A percentile compares a stretch with the other conserved stretches of the same genome.
phyloP scores from a whole-genome alignment of 2,329 filamentous ascomycete species.

The Aspergillus awamori region DNA sequence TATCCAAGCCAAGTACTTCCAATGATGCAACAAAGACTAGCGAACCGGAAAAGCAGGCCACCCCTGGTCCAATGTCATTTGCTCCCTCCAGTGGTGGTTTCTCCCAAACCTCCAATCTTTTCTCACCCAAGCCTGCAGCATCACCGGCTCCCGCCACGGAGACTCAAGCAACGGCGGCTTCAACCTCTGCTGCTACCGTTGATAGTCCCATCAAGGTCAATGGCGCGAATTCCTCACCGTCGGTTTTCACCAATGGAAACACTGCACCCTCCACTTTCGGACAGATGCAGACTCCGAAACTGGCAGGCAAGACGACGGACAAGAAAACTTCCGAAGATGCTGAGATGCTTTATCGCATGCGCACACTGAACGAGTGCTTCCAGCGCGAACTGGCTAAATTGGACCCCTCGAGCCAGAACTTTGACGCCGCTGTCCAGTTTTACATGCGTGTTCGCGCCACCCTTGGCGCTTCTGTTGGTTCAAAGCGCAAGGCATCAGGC shows the following conservation, averaged over 20 bases:
- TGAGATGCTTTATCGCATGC: constrained; percentile 34
- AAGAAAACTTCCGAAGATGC: constrained; percentile 23
- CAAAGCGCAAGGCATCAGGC: constrained; percentile 33
- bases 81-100: constrained; percentile 12
- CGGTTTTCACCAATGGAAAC: constrained; percentile 8
- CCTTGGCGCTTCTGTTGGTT: constrained; percentile 39
- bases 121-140: constrained; percentile 13
- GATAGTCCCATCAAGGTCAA: constrained; percentile 21
- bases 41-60: constrained; percentile 14
- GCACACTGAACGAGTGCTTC: constrained; percentile 40
- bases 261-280: constrained; percentile 13
- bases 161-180: constrained; percentile 12
- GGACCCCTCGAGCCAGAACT: constrained; percentile 37
- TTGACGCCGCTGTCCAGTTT: constrained; percentile 41
- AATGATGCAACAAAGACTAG: constrained; percentile 17
- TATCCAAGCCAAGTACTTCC: constrained; percentile 20
- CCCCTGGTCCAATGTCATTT: constrained; percentile 20
- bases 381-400: constrained; percentile 34
- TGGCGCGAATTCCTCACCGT: constrained; percentile 8
- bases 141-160: constrained; percentile 17
- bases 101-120: constrained; percentile 8
- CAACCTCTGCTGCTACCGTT: constrained; percentile 11
- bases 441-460: constrained; percentile 44
- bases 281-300: constrained; percentile 20
- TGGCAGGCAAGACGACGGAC: constrained; percentile 21